Conservation (phyloP, 495 filamentous ascomycete species). For the Xeromyces bisporus region DNA sequence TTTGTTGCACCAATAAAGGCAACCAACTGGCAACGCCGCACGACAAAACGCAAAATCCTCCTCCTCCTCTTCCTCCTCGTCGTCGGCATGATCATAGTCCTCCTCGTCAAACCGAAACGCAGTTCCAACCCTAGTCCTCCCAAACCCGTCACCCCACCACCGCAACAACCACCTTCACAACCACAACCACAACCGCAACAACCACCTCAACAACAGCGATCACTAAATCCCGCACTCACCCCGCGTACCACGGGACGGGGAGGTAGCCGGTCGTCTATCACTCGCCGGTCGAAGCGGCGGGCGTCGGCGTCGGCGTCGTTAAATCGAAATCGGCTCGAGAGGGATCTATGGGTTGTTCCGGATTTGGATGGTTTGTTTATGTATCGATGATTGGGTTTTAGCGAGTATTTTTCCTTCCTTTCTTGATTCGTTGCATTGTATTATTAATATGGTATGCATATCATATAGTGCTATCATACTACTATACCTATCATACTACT, state of each 20-base stretch:
- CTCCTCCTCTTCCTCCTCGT: slow-evolving; percentile 72
- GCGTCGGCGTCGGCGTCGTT: slow-evolving; percentile 9
- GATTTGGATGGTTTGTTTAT: no score
- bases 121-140: slow-evolving; percentile 9
- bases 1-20: slow-evolving; percentile 32
- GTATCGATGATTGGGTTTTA: no score
- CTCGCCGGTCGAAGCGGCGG: slow-evolving; percentile 11
- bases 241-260: no score
- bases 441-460: no score
- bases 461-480: no score
- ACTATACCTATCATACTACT: no score
- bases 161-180: slow-evolving; percentile 4
- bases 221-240: no score
- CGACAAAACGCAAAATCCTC: slow-evolving; percentile 80
- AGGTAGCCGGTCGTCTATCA: background rate
- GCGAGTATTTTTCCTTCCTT: no score
- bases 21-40: slow-evolving; percentile 72
- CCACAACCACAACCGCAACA: background rate
- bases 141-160: slow-evolving; percentile 7
- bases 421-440: no score
- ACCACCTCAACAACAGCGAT: background rate
- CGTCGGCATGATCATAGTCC: slow-evolving; percentile 68
- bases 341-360: slow-evolving; percentile 24
- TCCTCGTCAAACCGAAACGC: slow-evolving; percentile 68
- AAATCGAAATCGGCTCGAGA: slow-evolving; percentile 10